Evolutionary conservation across 441 rosid species (phyloP), one percentile per base, ranked within the genome.

Genomic region (Omphalea diandra): DNA sequence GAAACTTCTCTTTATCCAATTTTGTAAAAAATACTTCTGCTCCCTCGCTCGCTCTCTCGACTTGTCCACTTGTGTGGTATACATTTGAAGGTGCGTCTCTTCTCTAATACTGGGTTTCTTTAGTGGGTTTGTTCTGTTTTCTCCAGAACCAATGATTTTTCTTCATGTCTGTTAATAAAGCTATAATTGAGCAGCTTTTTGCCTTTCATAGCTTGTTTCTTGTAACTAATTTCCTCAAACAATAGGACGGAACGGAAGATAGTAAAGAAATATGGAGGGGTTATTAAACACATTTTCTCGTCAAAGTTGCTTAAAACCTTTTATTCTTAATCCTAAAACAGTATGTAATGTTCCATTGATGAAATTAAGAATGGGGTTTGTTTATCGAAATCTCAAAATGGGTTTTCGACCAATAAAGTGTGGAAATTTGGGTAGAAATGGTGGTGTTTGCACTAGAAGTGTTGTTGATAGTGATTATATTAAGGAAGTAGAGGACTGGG

Each of bases 401-500:
- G 78, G 77, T 68, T 72, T 65, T 70, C 55, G 38, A 14, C 49
- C 77, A n/a, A 65, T 57, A 50, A 82, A 65, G 20, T 70, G 73
- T 67, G 50, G 56, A 17, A 69, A 52, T 69, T 72, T 77, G 65
- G 70, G 78, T 41, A 76, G 61, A 69, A 72, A 77, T 40, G 60
- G n/a, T 73, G 65, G 55, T 24, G 35, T 68, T 67, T 43, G 72
- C 40, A 44, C 63, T 58, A 40, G 67, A 64, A 71, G 65, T 61
- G 69, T 57, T 64, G 73, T 58, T 71, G 77, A 49, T 44, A 54
- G 33, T 38, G 76, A 74, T n/a, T 54, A 43, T 61, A 75, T 78
- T 41, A 55, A 69, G 7, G 82, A 77, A 72, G 73, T 67, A 26
- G 61, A 72, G 57, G 87, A 88, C 55, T 93, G 94, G 98, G 91